Conservation (phyloP, 768 basidiomycete species). For the Tricholoma sp. region DNA sequence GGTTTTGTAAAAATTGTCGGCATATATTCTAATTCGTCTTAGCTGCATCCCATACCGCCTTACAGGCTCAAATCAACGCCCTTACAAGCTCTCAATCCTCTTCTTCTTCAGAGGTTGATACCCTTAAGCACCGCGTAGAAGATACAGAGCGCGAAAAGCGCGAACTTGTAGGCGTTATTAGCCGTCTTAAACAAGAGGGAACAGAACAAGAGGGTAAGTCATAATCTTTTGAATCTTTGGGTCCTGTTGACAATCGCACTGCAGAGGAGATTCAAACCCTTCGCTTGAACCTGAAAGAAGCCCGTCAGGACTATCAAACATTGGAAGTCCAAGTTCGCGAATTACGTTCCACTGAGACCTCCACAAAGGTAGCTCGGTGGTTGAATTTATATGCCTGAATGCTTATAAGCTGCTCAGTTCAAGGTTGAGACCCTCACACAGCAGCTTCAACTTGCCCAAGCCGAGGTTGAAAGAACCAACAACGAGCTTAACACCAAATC, state of each 20-base stretch:
- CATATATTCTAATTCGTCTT: slow-evolving; percentile 17
- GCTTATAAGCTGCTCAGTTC: slow-evolving; percentile 47
- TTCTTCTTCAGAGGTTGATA: slow-evolving; percentile 57
- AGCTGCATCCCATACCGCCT: slow-evolving; percentile 40
- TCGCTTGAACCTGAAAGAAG: slow-evolving; percentile 65
- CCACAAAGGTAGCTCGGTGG: slow-evolving; percentile 54
- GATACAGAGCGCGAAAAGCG: slow-evolving; percentile 88
- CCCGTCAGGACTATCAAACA: slow-evolving; percentile 65
- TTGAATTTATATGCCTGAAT: background rate
- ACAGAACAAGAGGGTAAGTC: slow-evolving; percentile 67
- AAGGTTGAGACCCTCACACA: slow-evolving; percentile 80
- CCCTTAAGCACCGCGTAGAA: slow-evolving; percentile 55
- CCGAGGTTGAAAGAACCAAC: slow-evolving; percentile 69
- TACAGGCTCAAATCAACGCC: slow-evolving; percentile 52
- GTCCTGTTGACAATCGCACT: slow-evolving; percentile 8
- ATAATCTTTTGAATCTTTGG: background rate
- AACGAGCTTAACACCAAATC: slow-evolving; percentile 66
- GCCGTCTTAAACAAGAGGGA: slow-evolving; percentile 74
- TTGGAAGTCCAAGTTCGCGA: slow-evolving; percentile 69
- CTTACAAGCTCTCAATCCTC: slow-evolving; percentile 56
- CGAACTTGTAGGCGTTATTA: slow-evolving; percentile 79
- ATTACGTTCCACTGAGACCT: slow-evolving; percentile 67
- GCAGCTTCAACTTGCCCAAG: slow-evolving; percentile 72
- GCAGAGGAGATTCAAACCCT: slow-evolving; percentile 70
- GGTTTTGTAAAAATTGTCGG: slow-evolving; percentile 5